These are phyloP conservation scores for Planoprotostelium fungivorum DNA, from an alignment of 78 protist genomes.

Conservation along the genomic window DNA sequence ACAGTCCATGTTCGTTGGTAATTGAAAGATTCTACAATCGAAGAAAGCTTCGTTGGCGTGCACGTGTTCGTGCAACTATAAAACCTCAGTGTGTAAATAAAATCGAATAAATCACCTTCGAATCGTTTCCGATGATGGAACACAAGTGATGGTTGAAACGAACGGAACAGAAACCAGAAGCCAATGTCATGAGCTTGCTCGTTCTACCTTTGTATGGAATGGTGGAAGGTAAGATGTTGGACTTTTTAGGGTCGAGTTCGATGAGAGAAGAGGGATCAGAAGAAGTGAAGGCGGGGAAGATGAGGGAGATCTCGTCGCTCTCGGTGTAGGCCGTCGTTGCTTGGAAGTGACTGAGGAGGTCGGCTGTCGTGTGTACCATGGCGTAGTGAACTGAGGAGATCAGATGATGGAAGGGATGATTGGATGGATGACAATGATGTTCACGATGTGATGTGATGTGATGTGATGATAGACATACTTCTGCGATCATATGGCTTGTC, in stretches of 20 bases:
- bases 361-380: conserved; percentile 42
- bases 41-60: conserved; percentile 6
- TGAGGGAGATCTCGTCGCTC: conserved; percentile 57
- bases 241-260: not conserved
- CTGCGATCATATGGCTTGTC: conserved; percentile 48
- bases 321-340: conserved; percentile 36
- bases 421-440: no score
- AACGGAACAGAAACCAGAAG: conserved; percentile 50
- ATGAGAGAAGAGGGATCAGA: not conserved
- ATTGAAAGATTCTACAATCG: conserved; percentile 36
- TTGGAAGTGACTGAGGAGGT: conserved; percentile 16
- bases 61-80: not conserved
- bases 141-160: conserved; percentile 14
- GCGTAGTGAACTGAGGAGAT: conserved; percentile 47
- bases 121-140: not conserved
- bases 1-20: conserved; percentile 47
- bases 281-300: conserved; percentile 19
- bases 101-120: not conserved
- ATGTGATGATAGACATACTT: no score
- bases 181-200: conserved; percentile 31
- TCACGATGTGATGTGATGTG: no score
- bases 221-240: not conserved
- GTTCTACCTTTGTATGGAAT: conserved; percentile 21
- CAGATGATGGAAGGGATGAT: no score
- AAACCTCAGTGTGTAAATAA: not conserved